These are phyloP conservation scores for Solanum ossicruentum DNA, from an alignment of 257 asterid genomes.

Conservation along the genomic window DNA sequence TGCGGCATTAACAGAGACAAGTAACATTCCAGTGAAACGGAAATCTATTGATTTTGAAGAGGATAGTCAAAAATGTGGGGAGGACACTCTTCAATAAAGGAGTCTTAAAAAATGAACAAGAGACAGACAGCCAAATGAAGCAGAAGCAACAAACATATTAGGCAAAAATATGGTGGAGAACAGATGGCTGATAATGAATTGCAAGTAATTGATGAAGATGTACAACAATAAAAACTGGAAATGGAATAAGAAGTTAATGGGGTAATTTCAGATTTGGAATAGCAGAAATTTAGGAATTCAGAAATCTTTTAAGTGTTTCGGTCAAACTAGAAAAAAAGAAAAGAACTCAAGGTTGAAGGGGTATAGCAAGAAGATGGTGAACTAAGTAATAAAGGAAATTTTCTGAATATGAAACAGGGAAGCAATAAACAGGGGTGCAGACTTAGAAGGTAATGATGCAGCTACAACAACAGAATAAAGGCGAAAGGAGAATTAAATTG, in stretches of 20 bases:
- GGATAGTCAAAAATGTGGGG: not conserved
- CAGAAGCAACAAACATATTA: not conserved
- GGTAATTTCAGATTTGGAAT: not conserved
- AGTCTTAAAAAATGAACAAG: not conserved
- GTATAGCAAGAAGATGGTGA: not conserved
- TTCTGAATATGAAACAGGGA: not conserved
- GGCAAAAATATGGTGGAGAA: not conserved
- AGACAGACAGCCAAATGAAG: not conserved
- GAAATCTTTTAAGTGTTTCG: not conserved
- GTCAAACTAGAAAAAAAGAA: not conserved
- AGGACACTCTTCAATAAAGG: not conserved
- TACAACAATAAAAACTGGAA: not conserved
- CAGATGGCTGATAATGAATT: not conserved
- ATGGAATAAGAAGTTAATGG: not conserved
- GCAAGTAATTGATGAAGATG: not conserved
- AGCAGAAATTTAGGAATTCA: not conserved
- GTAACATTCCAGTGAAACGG: not conserved
- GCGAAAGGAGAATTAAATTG: not conserved
- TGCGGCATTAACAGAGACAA: not conserved
- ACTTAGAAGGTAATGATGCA: not conserved
- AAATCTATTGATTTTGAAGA: not conserved
- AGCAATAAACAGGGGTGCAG: not conserved
- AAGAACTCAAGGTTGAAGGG: not conserved
- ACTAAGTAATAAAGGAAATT: not conserved
- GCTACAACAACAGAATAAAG: not conserved